Percentiles rank a stretch among this genome's conserved stretches.
These are phyloP conservation scores for Syzygium malaccense DNA, from an alignment of 441 rosid genomes.

Conservation along the genomic window DNA sequence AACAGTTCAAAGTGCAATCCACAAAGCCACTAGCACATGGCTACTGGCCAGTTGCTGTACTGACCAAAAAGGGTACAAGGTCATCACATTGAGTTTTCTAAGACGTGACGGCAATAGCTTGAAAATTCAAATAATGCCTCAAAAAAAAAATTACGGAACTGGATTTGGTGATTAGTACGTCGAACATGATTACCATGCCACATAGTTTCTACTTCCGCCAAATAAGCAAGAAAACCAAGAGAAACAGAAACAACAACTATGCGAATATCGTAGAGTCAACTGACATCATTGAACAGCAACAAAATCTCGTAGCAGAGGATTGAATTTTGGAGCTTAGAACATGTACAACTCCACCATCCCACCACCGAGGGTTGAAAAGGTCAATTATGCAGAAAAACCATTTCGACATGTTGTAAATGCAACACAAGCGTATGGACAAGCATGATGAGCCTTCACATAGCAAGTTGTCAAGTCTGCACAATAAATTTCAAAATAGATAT, in stretches of 20 bases:
- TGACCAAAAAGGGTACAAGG: background rate
- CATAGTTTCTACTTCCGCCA: background rate
- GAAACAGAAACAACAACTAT: background rate
- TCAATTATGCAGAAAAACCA: background rate
- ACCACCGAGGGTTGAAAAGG: background rate
- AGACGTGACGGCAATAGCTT: background rate
- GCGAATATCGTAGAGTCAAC: background rate
- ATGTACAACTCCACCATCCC: background rate
- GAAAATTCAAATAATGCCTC: background rate
- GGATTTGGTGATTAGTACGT: background rate
- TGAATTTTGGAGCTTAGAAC: background rate
- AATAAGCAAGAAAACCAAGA: background rate
- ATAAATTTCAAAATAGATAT: background rate
- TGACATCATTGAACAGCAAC: background rate
- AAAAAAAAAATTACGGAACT: background rate
- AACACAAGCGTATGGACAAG: background rate
- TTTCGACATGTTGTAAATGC: background rate
- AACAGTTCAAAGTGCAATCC: background rate
- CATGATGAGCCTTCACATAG: background rate
- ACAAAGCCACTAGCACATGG: background rate
- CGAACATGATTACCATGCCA: background rate
- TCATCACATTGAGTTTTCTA: background rate
- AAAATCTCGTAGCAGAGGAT: background rate
- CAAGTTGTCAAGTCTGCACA: background rate
- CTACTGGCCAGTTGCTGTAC: background rate